These are phyloP conservation scores for Bipolaris victoriae DNA, from an alignment of 2,329 filamentous ascomycete genomes.

Conservation along the genomic window DNA sequence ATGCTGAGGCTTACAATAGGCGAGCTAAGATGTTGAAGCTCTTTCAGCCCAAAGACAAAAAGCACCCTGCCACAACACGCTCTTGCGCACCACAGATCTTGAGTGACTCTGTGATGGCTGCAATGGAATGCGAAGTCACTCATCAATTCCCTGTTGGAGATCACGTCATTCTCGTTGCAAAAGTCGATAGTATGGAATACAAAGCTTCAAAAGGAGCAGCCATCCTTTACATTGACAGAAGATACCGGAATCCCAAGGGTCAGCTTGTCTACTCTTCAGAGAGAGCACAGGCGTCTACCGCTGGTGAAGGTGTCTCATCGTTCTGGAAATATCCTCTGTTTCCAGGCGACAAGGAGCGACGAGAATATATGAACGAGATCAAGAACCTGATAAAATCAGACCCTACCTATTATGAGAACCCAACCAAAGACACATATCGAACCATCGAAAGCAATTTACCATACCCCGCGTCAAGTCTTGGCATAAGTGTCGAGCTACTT, in stretches of 20 bases:
- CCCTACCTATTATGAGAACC: conserved; percentile 9
- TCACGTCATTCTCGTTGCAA: conserved; percentile 56
- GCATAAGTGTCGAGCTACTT: conserved; percentile 22
- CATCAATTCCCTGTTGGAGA: conserved; percentile 52
- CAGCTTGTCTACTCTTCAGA: conserved; percentile 3
- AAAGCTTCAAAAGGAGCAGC: conserved; percentile 11
- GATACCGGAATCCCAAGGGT: conserved; percentile 24
- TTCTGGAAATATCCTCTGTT: conserved; percentile 28
- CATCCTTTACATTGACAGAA: conserved; percentile 38
- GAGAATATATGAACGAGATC: conserved; percentile 23
- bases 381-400: conserved; percentile 21
- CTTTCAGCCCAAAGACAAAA: conserved; percentile 12
- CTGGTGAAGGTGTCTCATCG: conserved; percentile 1
- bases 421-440: conserved; percentile 1
- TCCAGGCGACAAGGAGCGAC: conserved; percentile 27
- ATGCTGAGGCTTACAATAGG: conserved; percentile 26
- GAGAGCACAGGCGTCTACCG: neutral
- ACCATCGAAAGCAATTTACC: conserved; percentile 16
- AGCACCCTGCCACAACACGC: neutral
- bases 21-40: conserved; percentile 19
- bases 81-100: conserved; percentile 27
- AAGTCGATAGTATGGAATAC: conserved; percentile 35
- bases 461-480: conserved; percentile 19
- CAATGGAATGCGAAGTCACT: conserved; percentile 46
- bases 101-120: conserved; percentile 28